Percentiles rank a stretch among this genome's conserved stretches.
Conservation (phyloP, 2,329 filamentous ascomycete genomes). For the Stachybotrys chlorohalonatus region DNA sequence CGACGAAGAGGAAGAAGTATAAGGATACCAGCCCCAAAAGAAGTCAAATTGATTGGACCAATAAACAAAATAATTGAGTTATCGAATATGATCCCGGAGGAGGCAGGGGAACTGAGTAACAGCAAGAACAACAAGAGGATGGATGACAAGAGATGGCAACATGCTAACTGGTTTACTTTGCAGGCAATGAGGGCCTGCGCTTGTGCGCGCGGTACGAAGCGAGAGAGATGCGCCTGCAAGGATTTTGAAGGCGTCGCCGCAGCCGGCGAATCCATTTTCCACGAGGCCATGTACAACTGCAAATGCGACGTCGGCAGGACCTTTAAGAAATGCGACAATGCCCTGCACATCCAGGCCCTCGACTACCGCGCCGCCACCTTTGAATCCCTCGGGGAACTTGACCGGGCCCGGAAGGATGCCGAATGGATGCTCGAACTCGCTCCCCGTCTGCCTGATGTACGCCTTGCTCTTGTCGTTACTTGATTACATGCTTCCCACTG, state of each 20-base stretch:
- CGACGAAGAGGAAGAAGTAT: neutral
- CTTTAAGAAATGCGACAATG: constrained; percentile 29
- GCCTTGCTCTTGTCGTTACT: neutral
- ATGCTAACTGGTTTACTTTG: neutral
- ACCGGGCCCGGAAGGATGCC: constrained; percentile 27
- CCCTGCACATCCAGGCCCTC: constrained; percentile 27
- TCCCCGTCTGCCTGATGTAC: constrained; percentile 28
- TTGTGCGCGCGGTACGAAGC: constrained; percentile 22
- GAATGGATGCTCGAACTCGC: constrained; percentile 34
- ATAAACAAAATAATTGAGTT: neutral
- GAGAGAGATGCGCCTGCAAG: constrained; percentile 29
- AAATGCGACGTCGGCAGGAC: constrained; percentile 23
- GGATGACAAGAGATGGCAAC: neutral
- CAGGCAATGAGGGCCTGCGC: constrained; percentile 27
- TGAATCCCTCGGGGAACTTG: constrained; percentile 26
- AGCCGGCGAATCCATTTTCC: constrained; percentile 26
- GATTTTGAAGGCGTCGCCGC: constrained; percentile 24
- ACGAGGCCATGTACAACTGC: constrained; percentile 32
- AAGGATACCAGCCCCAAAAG: neutral
- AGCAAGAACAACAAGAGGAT: neutral
- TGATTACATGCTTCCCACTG: no score
- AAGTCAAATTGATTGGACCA: neutral
- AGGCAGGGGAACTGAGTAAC: neutral
- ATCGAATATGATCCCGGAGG: no score
- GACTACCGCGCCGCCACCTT: constrained; percentile 32